Evolutionary conservation across 2,329 filamentous ascomycete genomes (phyloP), one percentile per base, ranked within the genome.

Genomic region (Cordyceps farinosa): DNA sequence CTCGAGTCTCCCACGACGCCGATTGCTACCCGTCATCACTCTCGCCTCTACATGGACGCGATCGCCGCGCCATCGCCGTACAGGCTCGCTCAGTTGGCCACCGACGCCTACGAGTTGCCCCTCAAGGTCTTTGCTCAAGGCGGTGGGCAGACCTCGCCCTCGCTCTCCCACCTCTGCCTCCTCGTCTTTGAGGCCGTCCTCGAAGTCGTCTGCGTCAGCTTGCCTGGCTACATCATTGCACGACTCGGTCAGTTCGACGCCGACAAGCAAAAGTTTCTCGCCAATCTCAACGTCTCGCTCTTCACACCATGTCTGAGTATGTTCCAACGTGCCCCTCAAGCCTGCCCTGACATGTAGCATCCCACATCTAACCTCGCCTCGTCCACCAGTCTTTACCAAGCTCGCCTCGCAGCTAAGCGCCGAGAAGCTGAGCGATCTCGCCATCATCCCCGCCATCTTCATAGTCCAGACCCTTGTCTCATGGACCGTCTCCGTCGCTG

Each of bases 291-390:
- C 75, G 92, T 97, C 64, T 91, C 90, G 79, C 83, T 99, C 48
- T 99, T 99, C 77, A 99, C 95, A 36, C 95, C 95, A 67, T 98
- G 95, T 75, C 87, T 99, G 67, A 96, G 91, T 96, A 87, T 66
- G 88, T 78, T 42, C 53, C 29, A 38, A 34, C 9, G 4, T 2
- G 10, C 9, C 27, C 17, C 8, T 1, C 10, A 51, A 7, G 7
- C 6, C 2, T 30, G 13, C 22, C 29, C 17, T 5, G 38, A n/a
- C 15, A 10, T 8, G 13, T 13, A 22, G 8, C 15, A 9, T 11
- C 13, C n/a, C 34, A 29, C 62, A 29, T 6, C 61, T 66, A 40
- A 65, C 42, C 30, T 17, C 9, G 15, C 38, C 15, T 44, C 10
- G 8, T 47, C n/a, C n/a, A 29, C 9, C 67, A 95, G 92, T 99